These are phyloP conservation scores for Zoysia matrella DNA, from an alignment of 202 grass and related monocot species.

Conservation along the genomic window DNA sequence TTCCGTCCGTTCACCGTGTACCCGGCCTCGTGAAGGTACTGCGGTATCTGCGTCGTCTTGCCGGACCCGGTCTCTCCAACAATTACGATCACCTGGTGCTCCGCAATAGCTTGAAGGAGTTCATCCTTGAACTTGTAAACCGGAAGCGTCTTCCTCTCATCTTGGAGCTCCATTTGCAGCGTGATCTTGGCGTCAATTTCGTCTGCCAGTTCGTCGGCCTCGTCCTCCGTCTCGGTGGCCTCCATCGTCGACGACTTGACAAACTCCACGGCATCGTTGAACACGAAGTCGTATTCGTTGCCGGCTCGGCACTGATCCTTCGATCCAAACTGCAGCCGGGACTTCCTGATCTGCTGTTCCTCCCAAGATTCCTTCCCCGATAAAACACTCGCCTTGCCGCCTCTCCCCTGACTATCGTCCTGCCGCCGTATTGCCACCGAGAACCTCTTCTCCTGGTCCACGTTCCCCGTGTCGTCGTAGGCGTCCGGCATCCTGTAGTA, in stretches of 20 bases:
- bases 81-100: conserved; percentile 47
- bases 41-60: conserved; percentile 72
- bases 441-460: conserved; percentile 48
- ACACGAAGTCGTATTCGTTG: conserved; percentile 29
- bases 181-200: conserved; percentile 13
- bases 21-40: conserved; percentile 61
- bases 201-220: conserved; percentile 14
- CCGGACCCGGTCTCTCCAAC: conserved; percentile 59
- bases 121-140: conserved; percentile 52
- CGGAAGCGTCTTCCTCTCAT: conserved; percentile 53
- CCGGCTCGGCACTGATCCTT: not conserved
- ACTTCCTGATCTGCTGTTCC: conserved; percentile 48
- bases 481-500: conserved; percentile 56
- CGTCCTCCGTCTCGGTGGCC: conserved; percentile 7
- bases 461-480: conserved; percentile 37
- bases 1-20: conserved; percentile 33
- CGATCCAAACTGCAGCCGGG: conserved; percentile 41
- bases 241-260: conserved; percentile 24
- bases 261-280: conserved; percentile 41
- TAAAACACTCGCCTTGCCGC: not conserved
- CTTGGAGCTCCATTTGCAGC: conserved; percentile 27
- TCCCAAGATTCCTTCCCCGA: conserved; percentile 52
- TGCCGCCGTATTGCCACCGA: conserved; percentile 25
- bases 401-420: not conserved
- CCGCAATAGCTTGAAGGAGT: conserved; percentile 41